A percentile compares a stretch with the other conserved stretches of the same genome.
Evolutionary conservation across 257 asterid genomes (phyloP).

Genomic region (Penstemon newberryi): DNA sequence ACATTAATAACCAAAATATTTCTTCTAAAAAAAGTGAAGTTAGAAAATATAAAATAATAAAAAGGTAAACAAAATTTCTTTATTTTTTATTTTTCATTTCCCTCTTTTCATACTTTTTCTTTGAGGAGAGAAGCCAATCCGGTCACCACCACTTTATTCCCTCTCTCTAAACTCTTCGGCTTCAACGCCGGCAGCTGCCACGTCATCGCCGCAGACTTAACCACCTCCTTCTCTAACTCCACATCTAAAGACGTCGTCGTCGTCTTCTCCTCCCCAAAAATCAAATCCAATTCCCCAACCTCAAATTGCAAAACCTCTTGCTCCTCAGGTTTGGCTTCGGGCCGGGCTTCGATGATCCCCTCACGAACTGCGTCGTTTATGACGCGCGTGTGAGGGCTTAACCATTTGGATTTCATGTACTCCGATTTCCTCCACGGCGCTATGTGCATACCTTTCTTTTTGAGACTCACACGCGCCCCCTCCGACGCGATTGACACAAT

Average conservation of each 20-base stretch:
- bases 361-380: no score
- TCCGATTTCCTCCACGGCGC: conserved; percentile 96
- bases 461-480: conserved; percentile 71
- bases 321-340: no score
- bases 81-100: not conserved
- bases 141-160: conserved; percentile 62
- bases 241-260: no score
- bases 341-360: no score
- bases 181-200: conserved; percentile 72
- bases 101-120: conserved; percentile 45
- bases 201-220: not conserved
- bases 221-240: no score
- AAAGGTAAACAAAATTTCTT: conserved; percentile 28
- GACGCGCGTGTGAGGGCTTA: conserved; percentile 56
- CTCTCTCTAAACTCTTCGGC: conserved; percentile 62
- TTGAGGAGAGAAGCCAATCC: conserved; percentile 81
- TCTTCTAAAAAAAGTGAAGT: not conserved
- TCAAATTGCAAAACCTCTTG: not conserved
- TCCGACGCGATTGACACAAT: conserved; percentile 70
- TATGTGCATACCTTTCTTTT: conserved; percentile 93
- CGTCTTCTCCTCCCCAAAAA: conserved; percentile 43
- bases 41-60: not conserved
- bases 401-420: conserved; percentile 79
- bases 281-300: conserved; percentile 52
- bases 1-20: conserved; percentile 1